These are phyloP conservation scores for Phytopythium ostracodes DNA, from an alignment of 352 stramenopile genomes.

Conservation along the genomic window DNA sequence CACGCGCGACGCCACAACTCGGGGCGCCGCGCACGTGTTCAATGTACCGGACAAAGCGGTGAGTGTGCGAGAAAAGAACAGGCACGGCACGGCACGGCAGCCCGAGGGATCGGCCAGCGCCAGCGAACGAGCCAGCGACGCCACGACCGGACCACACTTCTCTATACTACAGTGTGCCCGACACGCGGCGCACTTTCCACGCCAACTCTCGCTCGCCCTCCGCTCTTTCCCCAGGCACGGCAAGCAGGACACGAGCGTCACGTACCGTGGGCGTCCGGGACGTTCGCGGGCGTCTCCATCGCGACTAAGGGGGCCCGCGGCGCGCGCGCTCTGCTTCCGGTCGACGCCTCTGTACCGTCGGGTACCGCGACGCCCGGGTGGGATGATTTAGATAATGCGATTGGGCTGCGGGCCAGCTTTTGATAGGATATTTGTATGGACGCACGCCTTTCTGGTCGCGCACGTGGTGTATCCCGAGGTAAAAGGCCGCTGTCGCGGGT, in stretches of 20 bases:
- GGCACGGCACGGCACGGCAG: too few species aligned
- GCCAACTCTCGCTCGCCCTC: neutral
- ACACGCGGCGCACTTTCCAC: neutral
- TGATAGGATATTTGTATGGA: neutral
- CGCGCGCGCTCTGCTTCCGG: neutral
- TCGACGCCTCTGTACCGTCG: neutral
- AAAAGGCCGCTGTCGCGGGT: neutral
- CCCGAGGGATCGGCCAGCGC: too few species aligned
- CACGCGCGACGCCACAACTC: conserved; percentile 3
- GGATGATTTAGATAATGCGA: neutral
- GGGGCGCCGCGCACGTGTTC: conserved; percentile 3
- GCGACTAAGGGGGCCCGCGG: neutral
- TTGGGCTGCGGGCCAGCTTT: neutral
- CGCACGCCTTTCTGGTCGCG: neutral
- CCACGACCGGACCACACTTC: neutral
- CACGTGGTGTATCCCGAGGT: neutral
- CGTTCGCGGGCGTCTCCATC: neutral
- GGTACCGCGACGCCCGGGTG: neutral
- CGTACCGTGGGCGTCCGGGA: neutral
- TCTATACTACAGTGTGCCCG: neutral
- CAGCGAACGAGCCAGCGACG: neutral
- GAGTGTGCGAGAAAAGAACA: conserved; percentile 4
- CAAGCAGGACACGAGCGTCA: neutral
- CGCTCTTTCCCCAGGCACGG: neutral
- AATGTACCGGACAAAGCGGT: conserved; percentile 4